Evolutionary conservation across 108 stramenopile species (phyloP).

Genomic region (Nannochloropsis gaditana): DNA sequence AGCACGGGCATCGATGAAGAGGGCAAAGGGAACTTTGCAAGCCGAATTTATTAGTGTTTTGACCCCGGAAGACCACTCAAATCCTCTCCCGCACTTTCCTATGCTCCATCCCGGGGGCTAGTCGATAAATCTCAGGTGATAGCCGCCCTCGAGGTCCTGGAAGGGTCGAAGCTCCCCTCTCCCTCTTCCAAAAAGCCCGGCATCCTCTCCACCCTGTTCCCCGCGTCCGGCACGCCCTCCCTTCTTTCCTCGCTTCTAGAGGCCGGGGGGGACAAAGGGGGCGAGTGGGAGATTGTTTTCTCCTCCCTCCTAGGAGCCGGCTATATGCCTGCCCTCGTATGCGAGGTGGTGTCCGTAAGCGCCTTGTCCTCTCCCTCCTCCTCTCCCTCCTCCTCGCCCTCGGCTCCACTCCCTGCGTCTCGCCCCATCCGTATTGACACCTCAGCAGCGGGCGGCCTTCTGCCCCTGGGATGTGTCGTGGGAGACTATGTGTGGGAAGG

Average conservation of each 20-base stretch:
- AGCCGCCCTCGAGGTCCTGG: not conserved
- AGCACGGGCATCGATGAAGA: too few species aligned
- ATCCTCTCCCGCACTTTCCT: too few species aligned
- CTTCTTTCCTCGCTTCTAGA: not conserved
- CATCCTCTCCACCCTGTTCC: not conserved
- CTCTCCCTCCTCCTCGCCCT: not conserved
- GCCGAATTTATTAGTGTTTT: too few species aligned
- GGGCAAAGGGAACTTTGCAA: too few species aligned
- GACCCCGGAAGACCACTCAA: too few species aligned
- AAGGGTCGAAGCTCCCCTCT: not conserved
- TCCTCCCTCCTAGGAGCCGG: not conserved
- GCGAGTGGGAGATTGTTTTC: not conserved
- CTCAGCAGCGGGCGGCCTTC: not conserved
- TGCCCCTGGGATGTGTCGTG: not conserved
- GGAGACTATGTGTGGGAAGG: constrained; percentile 14
- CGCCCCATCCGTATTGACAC: not conserved
- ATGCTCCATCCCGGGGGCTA: not conserved
- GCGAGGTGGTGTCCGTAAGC: not conserved
- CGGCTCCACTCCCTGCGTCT: not conserved
- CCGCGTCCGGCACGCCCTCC: not conserved
- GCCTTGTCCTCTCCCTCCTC: not conserved
- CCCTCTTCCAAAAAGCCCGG: not conserved
- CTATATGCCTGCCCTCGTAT: not conserved
- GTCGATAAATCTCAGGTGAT: not conserved
- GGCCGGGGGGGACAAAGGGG: not conserved